Conservation (phyloP, 1,284 basidiomycete species). For the Hypsizygus ulmarius region DNA sequence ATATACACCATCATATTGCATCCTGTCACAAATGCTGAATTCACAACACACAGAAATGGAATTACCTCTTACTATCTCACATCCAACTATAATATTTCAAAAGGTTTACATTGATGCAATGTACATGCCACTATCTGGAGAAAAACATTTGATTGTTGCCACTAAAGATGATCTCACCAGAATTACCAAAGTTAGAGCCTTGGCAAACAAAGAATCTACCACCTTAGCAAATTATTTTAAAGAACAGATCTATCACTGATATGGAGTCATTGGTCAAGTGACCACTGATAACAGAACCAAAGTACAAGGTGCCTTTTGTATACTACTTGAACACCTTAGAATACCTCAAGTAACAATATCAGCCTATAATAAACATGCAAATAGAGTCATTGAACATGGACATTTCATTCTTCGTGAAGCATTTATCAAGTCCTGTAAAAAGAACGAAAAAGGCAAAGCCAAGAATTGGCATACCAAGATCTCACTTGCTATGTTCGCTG, state of each 20-base stretch:
- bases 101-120: conserved; percentile 32
- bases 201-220: conserved; percentile 15
- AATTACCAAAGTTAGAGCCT: conserved; percentile 19
- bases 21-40: conserved; percentile 36
- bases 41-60: conserved; percentile 20
- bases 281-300: conserved; percentile 27
- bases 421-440: conserved; percentile 14
- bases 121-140: conserved; percentile 19
- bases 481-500: conserved; percentile 15
- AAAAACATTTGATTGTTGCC: conserved; percentile 17
- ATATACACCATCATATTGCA: conserved; percentile 30
- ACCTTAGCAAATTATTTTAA: conserved; percentile 21
- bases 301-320: conserved; percentile 12
- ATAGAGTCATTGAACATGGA: conserved; percentile 21
- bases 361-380: conserved; percentile 21
- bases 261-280: conserved; percentile 17
- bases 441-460: neutral
- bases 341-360: conserved; percentile 17
- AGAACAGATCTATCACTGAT: conserved; percentile 6
- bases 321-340: conserved; percentile 8
- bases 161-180: conserved; percentile 25
- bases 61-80: conserved; percentile 28
- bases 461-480: conserved; percentile 14
- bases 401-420: conserved; percentile 8
- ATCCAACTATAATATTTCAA: conserved; percentile 27